Conservation (phyloP, 768 basidiomycete species). For the Omphalotus guepiniiformis region DNA sequence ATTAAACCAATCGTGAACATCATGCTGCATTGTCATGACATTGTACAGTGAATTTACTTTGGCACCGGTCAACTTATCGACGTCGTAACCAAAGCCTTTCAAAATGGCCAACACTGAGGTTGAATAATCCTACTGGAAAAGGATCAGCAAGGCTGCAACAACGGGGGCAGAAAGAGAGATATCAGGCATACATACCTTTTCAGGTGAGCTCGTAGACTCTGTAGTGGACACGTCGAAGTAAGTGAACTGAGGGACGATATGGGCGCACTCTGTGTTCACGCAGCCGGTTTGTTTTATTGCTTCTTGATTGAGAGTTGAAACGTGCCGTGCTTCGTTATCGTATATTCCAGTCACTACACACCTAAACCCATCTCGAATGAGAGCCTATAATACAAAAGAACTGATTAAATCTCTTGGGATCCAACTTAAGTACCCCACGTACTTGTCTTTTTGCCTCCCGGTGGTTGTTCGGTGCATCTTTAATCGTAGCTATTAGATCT, state of each 20-base stretch:
- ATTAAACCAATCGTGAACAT: slow-evolving; percentile 10
- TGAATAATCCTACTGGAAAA: slow-evolving; percentile 2
- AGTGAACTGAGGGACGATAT: slow-evolving; percentile 3
- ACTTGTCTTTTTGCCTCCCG: too few relatives aligned
- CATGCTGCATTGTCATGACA: slow-evolving; percentile 8
- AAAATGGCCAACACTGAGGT: slow-evolving; percentile 3
- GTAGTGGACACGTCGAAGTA: slow-evolving; percentile 1
- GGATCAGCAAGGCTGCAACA: background rate
- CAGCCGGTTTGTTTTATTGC: background rate
- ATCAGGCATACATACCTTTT: too few relatives aligned
- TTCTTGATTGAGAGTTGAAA: background rate
- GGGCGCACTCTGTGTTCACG: slow-evolving; percentile 1
- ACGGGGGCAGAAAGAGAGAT: too few relatives aligned
- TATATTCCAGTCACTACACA: slow-evolving; percentile 12
- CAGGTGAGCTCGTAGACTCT: too few relatives aligned
- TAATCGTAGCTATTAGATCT: too few relatives aligned
- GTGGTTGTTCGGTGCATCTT: too few relatives aligned
- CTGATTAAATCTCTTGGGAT: too few relatives aligned
- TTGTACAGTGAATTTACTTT: slow-evolving; percentile 6
- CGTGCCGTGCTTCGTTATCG: background rate
- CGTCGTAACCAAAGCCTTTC: slow-evolving; percentile 4
- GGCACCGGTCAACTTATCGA: slow-evolving; percentile 5
- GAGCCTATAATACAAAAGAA: slow-evolving; percentile 10
- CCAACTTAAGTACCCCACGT: too few relatives aligned
- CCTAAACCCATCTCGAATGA: slow-evolving; percentile 14